phyloP scores from a whole-genome alignment of 202 grass and related monocot genomes.

The Carex arenaria region DNA sequence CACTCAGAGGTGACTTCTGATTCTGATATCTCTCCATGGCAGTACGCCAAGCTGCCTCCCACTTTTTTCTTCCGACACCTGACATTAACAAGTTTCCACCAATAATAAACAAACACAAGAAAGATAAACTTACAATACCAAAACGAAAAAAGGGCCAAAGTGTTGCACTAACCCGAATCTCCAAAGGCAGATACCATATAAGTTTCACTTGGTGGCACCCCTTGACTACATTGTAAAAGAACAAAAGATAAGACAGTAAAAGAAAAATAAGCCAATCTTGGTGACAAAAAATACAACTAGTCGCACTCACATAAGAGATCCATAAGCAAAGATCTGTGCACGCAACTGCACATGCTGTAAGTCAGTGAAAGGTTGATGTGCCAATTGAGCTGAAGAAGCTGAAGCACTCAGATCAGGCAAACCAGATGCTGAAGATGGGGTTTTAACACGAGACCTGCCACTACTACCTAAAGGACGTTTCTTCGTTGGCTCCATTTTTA shows the following conservation, averaged over 20 bases:
- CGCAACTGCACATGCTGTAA: constrained; percentile 84
- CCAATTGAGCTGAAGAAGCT: constrained; percentile 43
- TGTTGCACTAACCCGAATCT: constrained; percentile 60
- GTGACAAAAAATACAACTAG: constrained; percentile 25
- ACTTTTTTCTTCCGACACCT: constrained; percentile 57
- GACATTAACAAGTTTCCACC: constrained; percentile 21
- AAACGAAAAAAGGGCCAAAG: constrained; percentile 7
- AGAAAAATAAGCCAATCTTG: not conserved
- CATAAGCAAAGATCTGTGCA: constrained; percentile 97
- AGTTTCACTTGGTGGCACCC: constrained; percentile 74
- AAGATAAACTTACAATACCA: not conserved
- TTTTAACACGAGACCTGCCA: constrained; percentile 38
- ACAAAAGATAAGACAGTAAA: constrained; percentile 30
- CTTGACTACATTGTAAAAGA: constrained; percentile 60
- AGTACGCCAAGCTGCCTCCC: constrained; percentile 60
- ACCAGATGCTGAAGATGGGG: constrained; percentile 41
- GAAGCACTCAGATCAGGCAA: constrained; percentile 50
- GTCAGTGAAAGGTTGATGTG: constrained; percentile 76
- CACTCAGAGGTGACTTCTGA: constrained; percentile 47
- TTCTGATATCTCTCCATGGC: constrained; percentile 68
- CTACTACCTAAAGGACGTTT: constrained; percentile 33
- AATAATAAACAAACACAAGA: constrained; percentile 21
- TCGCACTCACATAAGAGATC: constrained; percentile 88
- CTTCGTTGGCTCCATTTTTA: constrained; percentile 23
- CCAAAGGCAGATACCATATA: constrained; percentile 96